These are phyloP conservation scores for Barbarea vulgaris DNA, from an alignment of 345 rosid genomes.

Conservation along the genomic window DNA sequence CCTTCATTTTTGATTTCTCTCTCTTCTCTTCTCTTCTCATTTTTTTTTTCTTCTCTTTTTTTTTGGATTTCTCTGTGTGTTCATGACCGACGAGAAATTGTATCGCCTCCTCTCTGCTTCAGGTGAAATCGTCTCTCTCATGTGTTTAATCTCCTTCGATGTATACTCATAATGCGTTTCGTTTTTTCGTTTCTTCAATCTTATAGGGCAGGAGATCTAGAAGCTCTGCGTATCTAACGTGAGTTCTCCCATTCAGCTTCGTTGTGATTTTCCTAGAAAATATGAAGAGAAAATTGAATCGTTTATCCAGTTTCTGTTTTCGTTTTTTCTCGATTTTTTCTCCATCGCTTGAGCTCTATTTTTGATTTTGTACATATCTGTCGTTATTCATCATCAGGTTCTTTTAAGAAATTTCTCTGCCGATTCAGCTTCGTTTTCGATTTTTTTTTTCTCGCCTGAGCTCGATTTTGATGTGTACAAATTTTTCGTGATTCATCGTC, in stretches of 20 bases:
- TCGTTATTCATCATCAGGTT: background rate
- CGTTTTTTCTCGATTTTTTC: background rate
- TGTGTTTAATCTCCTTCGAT: background rate
- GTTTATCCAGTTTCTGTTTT: slow-evolving; percentile 1
- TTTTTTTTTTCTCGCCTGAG: slow-evolving; percentile 1
- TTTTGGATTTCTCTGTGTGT: background rate
- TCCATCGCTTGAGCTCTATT: background rate
- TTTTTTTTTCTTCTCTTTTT: background rate
- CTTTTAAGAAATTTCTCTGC: background rate
- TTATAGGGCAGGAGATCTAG: slow-evolving; percentile 37
- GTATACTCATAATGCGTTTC: background rate
- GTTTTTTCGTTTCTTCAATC: slow-evolving; percentile 2
- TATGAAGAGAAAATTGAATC: background rate
- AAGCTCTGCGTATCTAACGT: slow-evolving; percentile 33
- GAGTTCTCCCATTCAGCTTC: slow-evolving; percentile 22
- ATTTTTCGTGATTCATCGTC: background rate
- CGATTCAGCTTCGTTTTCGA: background rate
- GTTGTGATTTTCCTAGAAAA: background rate
- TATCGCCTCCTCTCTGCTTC: slow-evolving; percentile 29
- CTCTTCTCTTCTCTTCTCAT: slow-evolving; percentile 3
- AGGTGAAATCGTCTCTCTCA: slow-evolving; percentile 21
- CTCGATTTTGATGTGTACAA: slow-evolving; percentile 6
- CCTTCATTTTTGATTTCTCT: slow-evolving; percentile 14
- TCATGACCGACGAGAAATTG: slow-evolving; percentile 21
- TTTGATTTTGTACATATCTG: background rate